A percentile compares a stretch with the other conserved stretches of the same genome.
These are phyloP conservation scores for Linum usitatissimum DNA, from an alignment of 345 rosid species.

Conservation along the genomic window DNA sequence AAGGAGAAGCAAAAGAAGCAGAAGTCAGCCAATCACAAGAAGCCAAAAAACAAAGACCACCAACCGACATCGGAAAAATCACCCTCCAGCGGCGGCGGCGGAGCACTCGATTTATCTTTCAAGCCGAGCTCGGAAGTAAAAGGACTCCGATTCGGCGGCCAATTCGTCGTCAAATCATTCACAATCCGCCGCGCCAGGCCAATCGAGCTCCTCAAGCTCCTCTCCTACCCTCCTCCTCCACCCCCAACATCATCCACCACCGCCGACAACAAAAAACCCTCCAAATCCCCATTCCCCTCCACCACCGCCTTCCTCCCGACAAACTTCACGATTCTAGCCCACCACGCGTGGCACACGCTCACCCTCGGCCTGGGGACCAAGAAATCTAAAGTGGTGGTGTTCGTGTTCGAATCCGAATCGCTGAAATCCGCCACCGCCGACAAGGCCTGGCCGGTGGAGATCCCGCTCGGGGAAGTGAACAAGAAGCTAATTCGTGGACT, in stretches of 20 bases:
- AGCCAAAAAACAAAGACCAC: constrained; percentile 45
- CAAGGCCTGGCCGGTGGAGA: constrained; percentile 72
- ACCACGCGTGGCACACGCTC: constrained; percentile 94
- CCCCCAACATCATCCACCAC: constrained; percentile 14
- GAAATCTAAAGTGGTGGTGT: constrained; percentile 66
- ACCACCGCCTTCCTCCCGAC: constrained; percentile 81
- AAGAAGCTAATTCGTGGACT: constrained; percentile 64
- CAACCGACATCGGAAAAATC: constrained; percentile 25
- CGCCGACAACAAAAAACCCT: constrained; percentile 3
- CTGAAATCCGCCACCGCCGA: constrained; percentile 41
- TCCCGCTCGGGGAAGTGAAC: constrained; percentile 79
- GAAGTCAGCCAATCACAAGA: constrained; percentile 31
- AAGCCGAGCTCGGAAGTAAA: constrained; percentile 70
- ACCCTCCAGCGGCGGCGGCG: neutral
- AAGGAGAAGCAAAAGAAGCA: constrained; percentile 44
- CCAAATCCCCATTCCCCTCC: constrained; percentile 47
- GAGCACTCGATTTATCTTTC: constrained; percentile 41
- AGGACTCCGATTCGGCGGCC: constrained; percentile 85
- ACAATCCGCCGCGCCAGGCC: constrained; percentile 75
- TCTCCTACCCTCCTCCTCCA: constrained; percentile 56
- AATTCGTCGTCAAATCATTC: constrained; percentile 86
- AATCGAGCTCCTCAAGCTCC: constrained; percentile 67
- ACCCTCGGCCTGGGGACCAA: constrained; percentile 86
- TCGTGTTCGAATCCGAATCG: constrained; percentile 73
- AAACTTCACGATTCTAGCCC: constrained; percentile 87